Conservation (phyloP, 345 rosid genomes). For the Trapa bicornis region DNA sequence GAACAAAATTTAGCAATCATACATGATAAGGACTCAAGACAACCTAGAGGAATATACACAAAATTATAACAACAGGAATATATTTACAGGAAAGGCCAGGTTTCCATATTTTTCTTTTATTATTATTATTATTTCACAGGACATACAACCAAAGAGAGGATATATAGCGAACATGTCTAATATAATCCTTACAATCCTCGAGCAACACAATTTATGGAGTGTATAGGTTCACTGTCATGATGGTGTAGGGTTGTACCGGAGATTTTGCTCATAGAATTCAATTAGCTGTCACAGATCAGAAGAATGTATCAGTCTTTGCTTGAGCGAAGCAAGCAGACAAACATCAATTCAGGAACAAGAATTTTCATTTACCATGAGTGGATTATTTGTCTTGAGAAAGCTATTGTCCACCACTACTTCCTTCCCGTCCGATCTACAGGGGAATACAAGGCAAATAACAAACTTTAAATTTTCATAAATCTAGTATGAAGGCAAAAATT, state of each 20-base stretch:
- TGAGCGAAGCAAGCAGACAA: neutral
- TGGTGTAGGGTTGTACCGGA: conserved; percentile 50
- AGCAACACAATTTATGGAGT: neutral
- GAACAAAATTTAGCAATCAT: neutral
- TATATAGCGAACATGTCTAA: neutral
- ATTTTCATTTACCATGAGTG: conserved; percentile 56
- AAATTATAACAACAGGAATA: neutral
- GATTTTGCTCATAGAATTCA: conserved; percentile 84
- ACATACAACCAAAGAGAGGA: neutral
- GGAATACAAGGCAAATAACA: neutral
- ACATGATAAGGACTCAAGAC: neutral
- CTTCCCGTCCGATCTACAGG: conserved; percentile 74
- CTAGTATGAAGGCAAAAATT: neutral
- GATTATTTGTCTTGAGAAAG: conserved; percentile 75
- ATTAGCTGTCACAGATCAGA: conserved; percentile 41
- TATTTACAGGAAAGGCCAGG: conserved; percentile 10
- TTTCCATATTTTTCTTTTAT: neutral
- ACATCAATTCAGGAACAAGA: neutral
- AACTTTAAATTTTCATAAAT: neutral
- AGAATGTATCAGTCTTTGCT: neutral
- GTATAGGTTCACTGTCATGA: neutral
- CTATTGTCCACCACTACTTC: conserved; percentile 75
- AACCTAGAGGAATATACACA: neutral
- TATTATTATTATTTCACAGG: neutral
- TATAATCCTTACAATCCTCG: no score